phyloP scores from a whole-genome alignment of 768 basidiomycete genomes.

The Asterophora lycoperdoides region DNA sequence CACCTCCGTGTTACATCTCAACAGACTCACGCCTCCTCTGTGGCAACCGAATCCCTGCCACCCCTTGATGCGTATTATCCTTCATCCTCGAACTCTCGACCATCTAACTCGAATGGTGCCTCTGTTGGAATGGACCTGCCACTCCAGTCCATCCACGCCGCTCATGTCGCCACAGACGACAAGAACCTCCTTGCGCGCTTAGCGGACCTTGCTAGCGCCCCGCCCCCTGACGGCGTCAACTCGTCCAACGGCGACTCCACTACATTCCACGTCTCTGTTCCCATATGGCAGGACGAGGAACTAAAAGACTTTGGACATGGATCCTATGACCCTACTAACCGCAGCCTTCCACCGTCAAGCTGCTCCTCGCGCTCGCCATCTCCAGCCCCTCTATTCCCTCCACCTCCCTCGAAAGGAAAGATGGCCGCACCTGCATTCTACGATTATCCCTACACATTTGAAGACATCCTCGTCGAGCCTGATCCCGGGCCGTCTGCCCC shows the following conservation, averaged over 20 bases:
- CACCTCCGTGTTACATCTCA: constrained; percentile 26
- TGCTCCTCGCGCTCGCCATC: constrained; percentile 12
- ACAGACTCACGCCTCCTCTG: constrained; percentile 5
- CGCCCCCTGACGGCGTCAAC: constrained; percentile 30
- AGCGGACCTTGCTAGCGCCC: constrained; percentile 48
- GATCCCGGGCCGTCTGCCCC: constrained; percentile 40
- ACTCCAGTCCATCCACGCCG: constrained; percentile 29
- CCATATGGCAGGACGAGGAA: constrained; percentile 51
- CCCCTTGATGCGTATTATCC: constrained; percentile 1
- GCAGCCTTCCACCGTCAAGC: constrained; percentile 9
- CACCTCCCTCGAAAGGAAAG: constrained; percentile 41
- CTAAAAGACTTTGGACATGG: constrained; percentile 31
- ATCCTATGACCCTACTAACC: constrained; percentile 4
- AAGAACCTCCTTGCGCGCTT: constrained; percentile 54
- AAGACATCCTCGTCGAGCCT: constrained; percentile 30
- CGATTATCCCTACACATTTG: constrained; percentile 38
- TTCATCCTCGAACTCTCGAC: constrained; percentile 13
- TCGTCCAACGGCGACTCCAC: constrained; percentile 16
- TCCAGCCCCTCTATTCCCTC: constrained; percentile 36
- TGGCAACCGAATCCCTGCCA: background rate
- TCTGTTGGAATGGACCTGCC: constrained; percentile 10
- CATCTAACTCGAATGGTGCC: constrained; percentile 9
- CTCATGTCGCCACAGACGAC: constrained; percentile 67
- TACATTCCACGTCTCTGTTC: constrained; percentile 37
- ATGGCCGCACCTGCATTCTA: constrained; percentile 36